These are phyloP conservation scores for Detonula confervacea DNA, from an alignment of 352 stramenopile species.

Conservation along the genomic window DNA sequence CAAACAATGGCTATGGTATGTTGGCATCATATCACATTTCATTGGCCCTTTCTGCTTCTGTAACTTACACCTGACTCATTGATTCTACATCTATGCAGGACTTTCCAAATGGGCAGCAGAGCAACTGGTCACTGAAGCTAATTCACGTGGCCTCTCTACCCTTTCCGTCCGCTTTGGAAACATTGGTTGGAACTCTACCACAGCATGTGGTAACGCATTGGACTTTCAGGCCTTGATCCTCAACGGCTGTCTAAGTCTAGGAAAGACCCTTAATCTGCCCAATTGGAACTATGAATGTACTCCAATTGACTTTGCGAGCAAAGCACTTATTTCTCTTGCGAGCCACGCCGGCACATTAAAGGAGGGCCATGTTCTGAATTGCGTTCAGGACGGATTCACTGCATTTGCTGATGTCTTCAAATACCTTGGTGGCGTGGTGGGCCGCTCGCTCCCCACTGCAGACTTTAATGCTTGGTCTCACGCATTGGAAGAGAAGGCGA, in stretches of 20 bases:
- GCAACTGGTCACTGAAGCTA: slow-evolving; percentile 88
- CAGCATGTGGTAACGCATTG: slow-evolving; percentile 87
- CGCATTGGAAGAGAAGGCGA: slow-evolving; percentile 28
- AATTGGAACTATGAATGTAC: slow-evolving; percentile 91
- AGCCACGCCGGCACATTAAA: slow-evolving; percentile 36
- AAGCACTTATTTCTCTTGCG: slow-evolving; percentile 87
- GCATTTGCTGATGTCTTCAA: slow-evolving; percentile 32
- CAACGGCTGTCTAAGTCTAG: slow-evolving; percentile 85
- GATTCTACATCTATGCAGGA: slow-evolving; percentile 77
- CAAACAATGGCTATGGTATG: slow-evolving; percentile 48
- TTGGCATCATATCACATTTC: slow-evolving; percentile 22
- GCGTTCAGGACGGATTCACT: slow-evolving; percentile 49
- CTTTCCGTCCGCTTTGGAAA: slow-evolving; percentile 90
- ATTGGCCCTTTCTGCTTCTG: slow-evolving; percentile 10
- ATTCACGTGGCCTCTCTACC: slow-evolving; percentile 87
- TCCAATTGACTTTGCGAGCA: slow-evolving; percentile 91
- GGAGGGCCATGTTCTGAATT: slow-evolving; percentile 34
- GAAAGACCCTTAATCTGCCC: slow-evolving; percentile 77
- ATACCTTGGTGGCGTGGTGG: slow-evolving; percentile 1
- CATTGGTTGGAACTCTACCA: slow-evolving; percentile 85
- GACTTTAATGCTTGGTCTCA: slow-evolving; percentile 33
- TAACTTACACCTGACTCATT: slow-evolving; percentile 84
- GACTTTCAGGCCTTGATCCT: slow-evolving; percentile 92
- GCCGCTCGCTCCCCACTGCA: neutral
- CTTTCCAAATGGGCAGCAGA: slow-evolving; percentile 93